These are phyloP conservation scores for Aspergillus sp. DNA, from an alignment of 2,329 filamentous ascomycete genomes.

Conservation along the genomic window DNA sequence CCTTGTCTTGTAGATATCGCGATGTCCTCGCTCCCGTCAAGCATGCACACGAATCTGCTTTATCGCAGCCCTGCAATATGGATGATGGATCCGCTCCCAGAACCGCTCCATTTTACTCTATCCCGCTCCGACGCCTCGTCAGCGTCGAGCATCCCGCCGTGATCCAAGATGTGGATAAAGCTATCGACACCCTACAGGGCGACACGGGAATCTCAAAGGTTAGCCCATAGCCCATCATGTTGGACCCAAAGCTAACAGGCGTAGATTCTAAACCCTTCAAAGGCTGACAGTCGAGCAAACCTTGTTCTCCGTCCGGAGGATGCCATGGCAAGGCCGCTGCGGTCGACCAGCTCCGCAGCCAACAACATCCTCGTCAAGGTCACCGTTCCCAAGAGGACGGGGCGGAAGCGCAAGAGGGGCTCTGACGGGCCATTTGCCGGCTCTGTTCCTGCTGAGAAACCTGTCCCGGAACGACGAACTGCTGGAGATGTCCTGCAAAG, in stretches of 20 bases:
- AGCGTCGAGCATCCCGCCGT: slow-evolving; percentile 60
- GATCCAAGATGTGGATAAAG: slow-evolving; percentile 55
- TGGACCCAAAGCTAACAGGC: slow-evolving; percentile 4
- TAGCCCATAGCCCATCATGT: slow-evolving; percentile 1
- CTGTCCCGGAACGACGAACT: slow-evolving; percentile 13
- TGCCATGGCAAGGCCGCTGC: slow-evolving; percentile 65
- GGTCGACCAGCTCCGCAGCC: slow-evolving; percentile 64
- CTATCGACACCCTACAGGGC: slow-evolving; percentile 53
- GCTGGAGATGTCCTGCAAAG: slow-evolving; percentile 32
- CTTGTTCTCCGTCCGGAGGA: slow-evolving; percentile 74
- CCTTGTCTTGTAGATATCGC: too few species aligned
- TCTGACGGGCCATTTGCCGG: slow-evolving; percentile 55
- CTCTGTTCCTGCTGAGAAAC: slow-evolving; percentile 23
- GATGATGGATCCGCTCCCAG: slow-evolving; percentile 5
- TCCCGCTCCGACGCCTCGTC: slow-evolving; percentile 47
- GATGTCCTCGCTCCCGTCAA: too few species aligned
- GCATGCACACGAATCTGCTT: too few species aligned
- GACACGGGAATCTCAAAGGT: slow-evolving; percentile 46
- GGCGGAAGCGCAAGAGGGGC: slow-evolving; percentile 76
- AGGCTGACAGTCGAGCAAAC: slow-evolving; percentile 46
- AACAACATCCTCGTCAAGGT: slow-evolving; percentile 82
- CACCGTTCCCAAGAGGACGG: slow-evolving; percentile 76
- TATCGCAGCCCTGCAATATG: background rate
- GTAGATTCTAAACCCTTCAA: slow-evolving; percentile 38
- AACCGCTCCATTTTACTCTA: slow-evolving; percentile 40